A percentile compares a stretch with the other conserved stretches of the same genome.
Conservation (phyloP, 1,139 yeast species). For the Kurtzmaniella natalensis region DNA sequence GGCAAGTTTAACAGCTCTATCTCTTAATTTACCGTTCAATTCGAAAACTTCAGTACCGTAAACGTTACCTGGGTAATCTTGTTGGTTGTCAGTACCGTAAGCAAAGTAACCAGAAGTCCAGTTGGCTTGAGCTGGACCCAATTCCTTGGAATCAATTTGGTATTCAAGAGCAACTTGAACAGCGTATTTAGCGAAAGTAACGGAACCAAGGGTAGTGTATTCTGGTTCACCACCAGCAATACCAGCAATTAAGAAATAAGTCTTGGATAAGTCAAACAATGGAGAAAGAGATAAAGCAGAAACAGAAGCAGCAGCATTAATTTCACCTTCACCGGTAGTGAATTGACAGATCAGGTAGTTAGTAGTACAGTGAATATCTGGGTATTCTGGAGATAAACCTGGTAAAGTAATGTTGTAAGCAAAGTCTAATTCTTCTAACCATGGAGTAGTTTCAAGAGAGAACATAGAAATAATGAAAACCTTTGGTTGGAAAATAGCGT, state of each 20-base stretch:
- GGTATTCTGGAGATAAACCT: conserved; percentile 60
- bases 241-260: conserved; percentile 63
- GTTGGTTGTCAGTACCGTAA: conserved; percentile 49
- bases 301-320: conserved; percentile 61
- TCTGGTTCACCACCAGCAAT: conserved; percentile 64
- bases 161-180: conserved; percentile 61
- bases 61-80: conserved; percentile 49
- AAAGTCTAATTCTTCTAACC: conserved; percentile 47
- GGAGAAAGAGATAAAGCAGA: conserved; percentile 53
- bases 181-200: conserved; percentile 57
- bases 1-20: conserved; percentile 55
- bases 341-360: conserved; percentile 55
- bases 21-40: conserved; percentile 54
- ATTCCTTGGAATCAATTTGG: conserved; percentile 45
- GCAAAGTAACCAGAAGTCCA: conserved; percentile 63
- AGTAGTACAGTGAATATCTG: conserved; percentile 50
- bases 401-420: conserved; percentile 54
- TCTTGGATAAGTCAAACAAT: conserved; percentile 51
- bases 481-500: conserved; percentile 46
- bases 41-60: conserved; percentile 68
- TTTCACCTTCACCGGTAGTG: conserved; percentile 68
- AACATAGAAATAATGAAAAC: conserved; percentile 57
- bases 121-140: conserved; percentile 44
- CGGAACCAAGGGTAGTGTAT: conserved; percentile 48
- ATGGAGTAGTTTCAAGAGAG: conserved; percentile 49